phyloP scores from a whole-genome alignment of 2,329 filamentous ascomycete species.

The Neophaeococcomyces mojaviensis region DNA sequence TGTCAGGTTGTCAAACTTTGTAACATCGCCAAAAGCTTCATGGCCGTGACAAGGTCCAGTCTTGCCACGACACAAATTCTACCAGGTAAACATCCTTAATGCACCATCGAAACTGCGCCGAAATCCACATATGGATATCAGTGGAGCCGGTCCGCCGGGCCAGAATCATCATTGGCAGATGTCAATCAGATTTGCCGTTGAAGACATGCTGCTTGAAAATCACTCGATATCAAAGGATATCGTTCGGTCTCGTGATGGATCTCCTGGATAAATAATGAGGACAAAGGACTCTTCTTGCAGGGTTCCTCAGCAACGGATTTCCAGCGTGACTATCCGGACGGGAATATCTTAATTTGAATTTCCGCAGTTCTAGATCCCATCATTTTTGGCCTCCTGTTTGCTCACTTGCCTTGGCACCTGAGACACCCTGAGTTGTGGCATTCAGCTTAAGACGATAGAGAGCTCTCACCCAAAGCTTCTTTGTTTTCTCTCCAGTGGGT shows the following conservation, averaged over 20 bases:
- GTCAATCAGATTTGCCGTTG: not conserved
- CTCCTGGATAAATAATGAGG: not conserved
- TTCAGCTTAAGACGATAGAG: too few species aligned
- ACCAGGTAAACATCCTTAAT: not conserved
- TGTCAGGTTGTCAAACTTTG: conserved; percentile 1
- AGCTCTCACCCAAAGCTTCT: too few species aligned
- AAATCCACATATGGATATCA: not conserved
- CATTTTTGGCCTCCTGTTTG: too few species aligned
- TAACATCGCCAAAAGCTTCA: not conserved
- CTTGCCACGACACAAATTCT: conserved; percentile 4
- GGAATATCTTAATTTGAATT: too few species aligned
- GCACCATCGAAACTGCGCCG: not conserved
- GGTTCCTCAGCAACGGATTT: too few species aligned
- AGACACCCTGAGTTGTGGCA: too few species aligned
- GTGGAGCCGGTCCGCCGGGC: not conserved
- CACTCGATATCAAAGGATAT: not conserved
- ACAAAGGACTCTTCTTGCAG: too few species aligned
- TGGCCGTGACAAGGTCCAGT: not conserved
- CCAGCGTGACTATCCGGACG: too few species aligned
- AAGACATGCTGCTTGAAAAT: not conserved
- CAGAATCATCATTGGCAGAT: not conserved
- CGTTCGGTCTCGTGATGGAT: not conserved
- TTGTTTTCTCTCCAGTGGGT: too few species aligned
- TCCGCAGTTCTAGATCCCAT: too few species aligned
- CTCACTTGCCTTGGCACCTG: too few species aligned